phyloP scores from a whole-genome alignment of 805 yeast species.

The Kodamaea laetipori region DNA sequence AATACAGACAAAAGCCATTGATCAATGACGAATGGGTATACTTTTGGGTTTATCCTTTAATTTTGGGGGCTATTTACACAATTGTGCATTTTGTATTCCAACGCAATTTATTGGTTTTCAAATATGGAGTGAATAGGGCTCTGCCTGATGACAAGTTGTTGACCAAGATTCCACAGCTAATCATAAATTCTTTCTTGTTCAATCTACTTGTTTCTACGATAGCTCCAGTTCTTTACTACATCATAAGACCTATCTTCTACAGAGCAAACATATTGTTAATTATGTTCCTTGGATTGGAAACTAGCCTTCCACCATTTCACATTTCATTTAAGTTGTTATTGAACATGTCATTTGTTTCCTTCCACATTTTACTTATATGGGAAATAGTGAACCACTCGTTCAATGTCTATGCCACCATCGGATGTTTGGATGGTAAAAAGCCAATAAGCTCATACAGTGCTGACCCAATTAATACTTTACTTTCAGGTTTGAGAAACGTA shows the following conservation, averaged over 20 bases:
- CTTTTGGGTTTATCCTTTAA: constrained; percentile 48
- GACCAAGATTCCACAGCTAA: constrained; percentile 27
- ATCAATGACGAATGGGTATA: constrained; percentile 49
- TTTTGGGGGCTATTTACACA: constrained; percentile 49
- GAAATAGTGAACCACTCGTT: constrained; percentile 60
- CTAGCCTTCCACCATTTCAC: constrained; percentile 40
- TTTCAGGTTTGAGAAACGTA: constrained; percentile 63
- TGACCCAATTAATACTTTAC: constrained; percentile 62
- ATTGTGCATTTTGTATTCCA: constrained; percentile 55
- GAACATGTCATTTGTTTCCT: constrained; percentile 34
- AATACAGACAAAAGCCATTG: constrained; percentile 39
- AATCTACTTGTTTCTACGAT: constrained; percentile 28
- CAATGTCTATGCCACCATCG: constrained; percentile 67
- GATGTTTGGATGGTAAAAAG: constrained; percentile 68
- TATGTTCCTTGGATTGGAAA: constrained; percentile 38
- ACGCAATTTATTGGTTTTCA: constrained; percentile 54
- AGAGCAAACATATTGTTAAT: constrained; percentile 30
- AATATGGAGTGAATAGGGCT: constrained; percentile 41
- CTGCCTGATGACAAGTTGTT: constrained; percentile 41
- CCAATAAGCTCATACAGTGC: constrained; percentile 60
- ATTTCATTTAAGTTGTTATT: constrained; percentile 33
- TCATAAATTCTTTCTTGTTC: constrained; percentile 42
- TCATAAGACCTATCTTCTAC: constrained; percentile 47
- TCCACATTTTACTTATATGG: constrained; percentile 45
- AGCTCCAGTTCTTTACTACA: constrained; percentile 42